Evolutionary conservation across 1,284 basidiomycete species (phyloP).

Genomic region (Neonothopanus nambi): DNA sequence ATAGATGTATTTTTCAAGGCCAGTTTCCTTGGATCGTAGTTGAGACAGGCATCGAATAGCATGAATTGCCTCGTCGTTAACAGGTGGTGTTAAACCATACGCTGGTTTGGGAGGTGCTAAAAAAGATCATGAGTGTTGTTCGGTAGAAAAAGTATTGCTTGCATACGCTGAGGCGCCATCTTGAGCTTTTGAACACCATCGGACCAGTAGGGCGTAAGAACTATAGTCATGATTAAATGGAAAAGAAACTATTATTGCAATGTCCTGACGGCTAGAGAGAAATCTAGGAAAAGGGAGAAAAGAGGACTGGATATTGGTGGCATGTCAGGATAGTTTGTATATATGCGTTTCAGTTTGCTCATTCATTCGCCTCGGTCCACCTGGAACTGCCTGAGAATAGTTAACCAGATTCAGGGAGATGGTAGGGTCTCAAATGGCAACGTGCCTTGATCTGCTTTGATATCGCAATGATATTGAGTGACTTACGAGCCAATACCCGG

Average conservation of each 20-base stretch:
- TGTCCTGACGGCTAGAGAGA: not conserved
- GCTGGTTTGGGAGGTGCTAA: constrained; percentile 49
- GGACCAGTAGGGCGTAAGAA: constrained; percentile 69
- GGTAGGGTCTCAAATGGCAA: too few species aligned
- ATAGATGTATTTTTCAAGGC: constrained; percentile 83
- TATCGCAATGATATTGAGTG: too few species aligned
- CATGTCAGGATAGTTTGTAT: too few species aligned
- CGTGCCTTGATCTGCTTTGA: too few species aligned
- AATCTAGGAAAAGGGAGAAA: not conserved
- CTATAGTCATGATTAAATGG: constrained; percentile 52
- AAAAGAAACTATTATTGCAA: not conserved
- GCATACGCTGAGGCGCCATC: constrained; percentile 56
- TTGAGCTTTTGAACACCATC: constrained; percentile 70
- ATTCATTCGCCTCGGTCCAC: too few species aligned
- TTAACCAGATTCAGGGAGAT: too few species aligned
- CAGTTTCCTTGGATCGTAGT: constrained; percentile 71
- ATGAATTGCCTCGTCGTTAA: constrained; percentile 56
- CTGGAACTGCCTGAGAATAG: too few species aligned
- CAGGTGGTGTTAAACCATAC: constrained; percentile 66
- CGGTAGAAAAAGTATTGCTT: constrained; percentile 2
- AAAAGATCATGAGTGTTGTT: constrained; percentile 21
- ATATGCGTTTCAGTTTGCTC: too few species aligned
- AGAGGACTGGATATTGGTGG: not conserved
- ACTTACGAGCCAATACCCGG: too few species aligned
- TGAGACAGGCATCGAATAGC: constrained; percentile 63